Conservation (phyloP, 129 eudicot genomes). For the Arctium minus region DNA sequence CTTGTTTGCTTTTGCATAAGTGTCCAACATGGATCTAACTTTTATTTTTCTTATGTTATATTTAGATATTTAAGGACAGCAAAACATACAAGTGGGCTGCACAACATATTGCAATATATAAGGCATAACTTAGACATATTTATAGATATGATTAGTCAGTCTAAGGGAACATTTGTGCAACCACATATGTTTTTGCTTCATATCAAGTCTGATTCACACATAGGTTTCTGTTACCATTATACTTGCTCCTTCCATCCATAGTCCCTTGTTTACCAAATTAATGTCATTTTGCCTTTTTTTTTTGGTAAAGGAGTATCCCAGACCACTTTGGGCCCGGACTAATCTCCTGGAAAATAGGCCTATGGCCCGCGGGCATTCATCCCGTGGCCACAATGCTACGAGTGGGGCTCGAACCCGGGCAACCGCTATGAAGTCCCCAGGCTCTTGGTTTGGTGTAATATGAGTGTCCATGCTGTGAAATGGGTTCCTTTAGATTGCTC, state of each 20-base stretch:
- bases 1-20: not conserved
- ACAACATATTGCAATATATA: not conserved
- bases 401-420: too few relatives aligned
- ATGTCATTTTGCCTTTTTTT: constrained; percentile 1
- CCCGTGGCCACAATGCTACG: too few relatives aligned
- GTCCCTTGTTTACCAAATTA: not conserved
- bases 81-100: not conserved
- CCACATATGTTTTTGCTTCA: not conserved
- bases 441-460: not conserved
- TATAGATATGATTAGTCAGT: not conserved
- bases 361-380: too few relatives aligned
- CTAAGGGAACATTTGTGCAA: not conserved
- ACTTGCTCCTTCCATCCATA: not conserved
- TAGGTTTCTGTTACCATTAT: not conserved
- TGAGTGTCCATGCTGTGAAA: not conserved
- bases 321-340: too few relatives aligned
- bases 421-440: too few relatives aligned
- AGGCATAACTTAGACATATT: not conserved
- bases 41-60: not conserved
- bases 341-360: too few relatives aligned
- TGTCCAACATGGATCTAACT: too few relatives aligned
- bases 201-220: not conserved
- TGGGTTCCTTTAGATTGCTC: not conserved
- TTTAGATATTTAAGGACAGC: not conserved
- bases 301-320: too few relatives aligned